Base-by-base conservation (phyloP, 2,329 filamentous ascomycete genomes). In the Hymenoscyphus fraxineus region DNA sequence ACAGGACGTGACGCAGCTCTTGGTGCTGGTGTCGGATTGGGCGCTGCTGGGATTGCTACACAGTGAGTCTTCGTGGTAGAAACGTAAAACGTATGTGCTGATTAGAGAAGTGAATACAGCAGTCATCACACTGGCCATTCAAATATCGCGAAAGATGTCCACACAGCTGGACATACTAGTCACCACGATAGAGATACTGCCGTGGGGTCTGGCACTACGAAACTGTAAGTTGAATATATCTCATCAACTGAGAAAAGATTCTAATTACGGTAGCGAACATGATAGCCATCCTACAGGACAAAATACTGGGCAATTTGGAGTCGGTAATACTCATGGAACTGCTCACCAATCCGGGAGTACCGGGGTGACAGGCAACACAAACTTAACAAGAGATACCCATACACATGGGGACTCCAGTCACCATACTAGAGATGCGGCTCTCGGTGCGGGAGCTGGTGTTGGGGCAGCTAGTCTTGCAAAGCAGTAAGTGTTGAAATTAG, bases 371-470 rank as follows among this genome's bases (percentile, higher is more conserved):
- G 2, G 6, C 7, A 39, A 51, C 31, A n/a, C 6, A n/a, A 19
- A 47, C 9, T 6, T 19, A 19, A 16, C 7, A 19, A 59, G 22
- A 27, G 16, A 44, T 31, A n/a, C 9, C 22, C 7, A 6, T n/a
- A 41, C 58, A 10, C 41, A 51, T 15, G 59, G 41, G 27, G 16
- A 27, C 16, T 60, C 59, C 19, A 47, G 16, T 22, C 66, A 71
- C 31, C 47, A 63, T 40, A 60, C 62, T 3, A 63, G 61, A 55
- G 62, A 64, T 57, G 57, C 39, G 31, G 60, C 56, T 32, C 10
- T 59, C 38, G 63, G 22, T 44, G 38, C 47, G 19, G 63, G 63
- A 10, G 59, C n/a, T 31, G 59, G 39, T 27, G 54, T 15, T 27
- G 63, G 58, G 31, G 59, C 55, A 38, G 58, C 38, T 58, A 59